phyloP scores from a whole-genome alignment of 2,329 filamentous ascomycete genomes.

The Fusarium sp. region DNA sequence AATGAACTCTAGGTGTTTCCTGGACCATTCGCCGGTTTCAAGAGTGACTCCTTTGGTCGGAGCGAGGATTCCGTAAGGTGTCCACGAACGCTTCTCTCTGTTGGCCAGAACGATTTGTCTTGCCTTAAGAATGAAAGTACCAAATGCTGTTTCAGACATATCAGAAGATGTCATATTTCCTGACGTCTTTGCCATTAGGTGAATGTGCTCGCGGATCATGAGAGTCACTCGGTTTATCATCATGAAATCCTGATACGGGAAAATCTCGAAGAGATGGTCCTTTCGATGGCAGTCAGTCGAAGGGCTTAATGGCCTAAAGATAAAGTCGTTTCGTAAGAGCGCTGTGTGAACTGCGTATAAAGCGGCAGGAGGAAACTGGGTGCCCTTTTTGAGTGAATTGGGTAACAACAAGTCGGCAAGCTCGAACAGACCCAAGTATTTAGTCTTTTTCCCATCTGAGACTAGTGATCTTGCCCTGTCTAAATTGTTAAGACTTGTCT shows the following conservation, averaged over 20 bases:
- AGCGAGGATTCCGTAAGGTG: slow-evolving; percentile 57
- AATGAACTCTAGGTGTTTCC: slow-evolving; percentile 60
- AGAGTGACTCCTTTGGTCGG: slow-evolving; percentile 39
- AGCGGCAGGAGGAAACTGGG: slow-evolving; percentile 55
- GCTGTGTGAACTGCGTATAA: slow-evolving; percentile 77
- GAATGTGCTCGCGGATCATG: slow-evolving; percentile 48
- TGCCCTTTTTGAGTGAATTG: slow-evolving; percentile 45
- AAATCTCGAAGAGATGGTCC: slow-evolving; percentile 69
- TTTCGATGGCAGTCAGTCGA: slow-evolving; percentile 58
- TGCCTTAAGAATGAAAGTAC: slow-evolving; percentile 60
- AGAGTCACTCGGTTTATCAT: slow-evolving; percentile 45
- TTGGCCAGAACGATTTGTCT: slow-evolving; percentile 60
- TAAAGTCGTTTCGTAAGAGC: slow-evolving; percentile 66
- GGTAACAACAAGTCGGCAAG: slow-evolving; percentile 58
- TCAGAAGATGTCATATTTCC: slow-evolving; percentile 26
- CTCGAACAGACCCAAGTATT: slow-evolving; percentile 61
- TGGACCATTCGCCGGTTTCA: slow-evolving; percentile 42
- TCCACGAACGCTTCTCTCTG: slow-evolving; percentile 59
- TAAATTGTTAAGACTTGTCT: slow-evolving; percentile 57
- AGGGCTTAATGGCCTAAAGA: slow-evolving; percentile 63
- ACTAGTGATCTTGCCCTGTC: slow-evolving; percentile 57
- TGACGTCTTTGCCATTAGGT: slow-evolving; percentile 23
- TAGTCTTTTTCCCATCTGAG: slow-evolving; percentile 48
- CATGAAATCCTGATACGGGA: slow-evolving; percentile 44
- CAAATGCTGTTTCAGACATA: slow-evolving; percentile 42